Evolutionary conservation across 768 basidiomycete genomes (phyloP).

Genomic region (Leccinum boreale): DNA sequence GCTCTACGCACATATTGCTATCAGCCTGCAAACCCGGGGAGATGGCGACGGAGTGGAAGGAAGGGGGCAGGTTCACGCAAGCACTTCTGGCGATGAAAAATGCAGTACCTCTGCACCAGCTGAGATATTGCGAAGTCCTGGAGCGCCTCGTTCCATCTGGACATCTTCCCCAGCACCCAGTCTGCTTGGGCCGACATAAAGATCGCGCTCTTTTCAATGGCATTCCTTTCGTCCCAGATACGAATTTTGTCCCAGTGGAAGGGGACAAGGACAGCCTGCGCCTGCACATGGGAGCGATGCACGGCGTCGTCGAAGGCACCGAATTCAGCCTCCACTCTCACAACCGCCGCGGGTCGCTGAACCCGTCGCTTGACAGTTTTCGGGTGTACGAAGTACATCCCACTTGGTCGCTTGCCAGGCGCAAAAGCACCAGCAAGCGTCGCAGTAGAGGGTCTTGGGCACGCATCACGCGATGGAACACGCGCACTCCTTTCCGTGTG

Average conservation of each 20-base stretch:
- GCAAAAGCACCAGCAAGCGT: conserved; percentile 34
- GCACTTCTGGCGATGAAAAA: conserved; percentile 49
- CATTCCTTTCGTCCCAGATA: conserved; percentile 52
- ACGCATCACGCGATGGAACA: conserved; percentile 51
- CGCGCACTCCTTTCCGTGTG: conserved; percentile 51
- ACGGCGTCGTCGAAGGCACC: conserved; percentile 62
- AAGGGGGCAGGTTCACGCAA: conserved; percentile 60
- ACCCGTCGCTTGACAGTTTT: conserved; percentile 50
- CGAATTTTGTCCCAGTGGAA: conserved; percentile 44
- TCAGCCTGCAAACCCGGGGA: conserved; percentile 55
- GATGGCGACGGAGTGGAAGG: conserved; percentile 57
- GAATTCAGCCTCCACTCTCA: conserved; percentile 61
- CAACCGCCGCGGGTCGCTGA: conserved; percentile 56
- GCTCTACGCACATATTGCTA: conserved; percentile 49
- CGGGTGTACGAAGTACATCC: conserved; percentile 51
- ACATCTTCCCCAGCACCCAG: conserved; percentile 41
- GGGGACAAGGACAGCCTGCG: conserved; percentile 41
- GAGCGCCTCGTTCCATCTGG: conserved; percentile 38
- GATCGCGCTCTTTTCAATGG: conserved; percentile 53
- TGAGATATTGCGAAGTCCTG: conserved; percentile 48
- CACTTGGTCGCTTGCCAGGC: conserved; percentile 54
- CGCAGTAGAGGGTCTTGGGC: conserved; percentile 52
- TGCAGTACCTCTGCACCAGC: conserved; percentile 48
- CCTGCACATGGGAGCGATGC: conserved; percentile 56
- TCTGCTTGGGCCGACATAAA: conserved; percentile 48